Evolutionary conservation across 495 filamentous ascomycete genomes (phyloP).

Genomic region (Parathielavia appendiculata): DNA sequence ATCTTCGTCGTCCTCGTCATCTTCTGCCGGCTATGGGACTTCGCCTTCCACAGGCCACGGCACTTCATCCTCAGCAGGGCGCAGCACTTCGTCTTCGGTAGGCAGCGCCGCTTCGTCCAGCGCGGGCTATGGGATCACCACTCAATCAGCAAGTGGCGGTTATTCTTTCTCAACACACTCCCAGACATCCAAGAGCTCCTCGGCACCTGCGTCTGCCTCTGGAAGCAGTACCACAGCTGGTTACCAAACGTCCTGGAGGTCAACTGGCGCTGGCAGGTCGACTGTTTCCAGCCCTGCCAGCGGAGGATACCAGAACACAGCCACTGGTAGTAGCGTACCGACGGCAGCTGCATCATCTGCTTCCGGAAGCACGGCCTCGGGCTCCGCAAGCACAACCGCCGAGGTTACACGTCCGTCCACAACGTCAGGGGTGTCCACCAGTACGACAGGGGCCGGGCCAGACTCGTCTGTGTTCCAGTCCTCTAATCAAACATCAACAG

Average conservation of each 20-base stretch:
- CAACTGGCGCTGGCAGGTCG: neutral
- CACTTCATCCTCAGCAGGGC: neutral
- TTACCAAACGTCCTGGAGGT: neutral
- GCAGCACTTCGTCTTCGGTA: neutral
- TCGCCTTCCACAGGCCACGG: neutral
- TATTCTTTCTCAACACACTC: slow-evolving; percentile 2
- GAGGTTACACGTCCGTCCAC: slow-evolving; percentile 25
- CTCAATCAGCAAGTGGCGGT: neutral
- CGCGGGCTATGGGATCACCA: neutral
- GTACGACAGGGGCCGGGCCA: neutral
- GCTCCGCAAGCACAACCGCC: neutral
- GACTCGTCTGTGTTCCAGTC: neutral
- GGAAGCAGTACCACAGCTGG: neutral
- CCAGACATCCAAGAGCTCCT: neutral
- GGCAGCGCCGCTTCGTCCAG: neutral
- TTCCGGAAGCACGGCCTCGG: slow-evolving; percentile 4
- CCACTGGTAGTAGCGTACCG: neutral
- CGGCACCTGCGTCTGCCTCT: neutral
- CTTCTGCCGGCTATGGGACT: neutral
- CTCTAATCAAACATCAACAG: slow-evolving; percentile 1
- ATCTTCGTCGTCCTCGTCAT: neutral
- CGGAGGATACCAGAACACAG: neutral
- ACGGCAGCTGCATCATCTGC: neutral
- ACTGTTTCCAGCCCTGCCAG: neutral
- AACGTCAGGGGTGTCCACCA: slow-evolving; percentile 1